These are phyloP conservation scores for Hyphopichia wangnamkhiaoensis DNA, from an alignment of 1,139 yeast genomes.

Conservation along the genomic window DNA sequence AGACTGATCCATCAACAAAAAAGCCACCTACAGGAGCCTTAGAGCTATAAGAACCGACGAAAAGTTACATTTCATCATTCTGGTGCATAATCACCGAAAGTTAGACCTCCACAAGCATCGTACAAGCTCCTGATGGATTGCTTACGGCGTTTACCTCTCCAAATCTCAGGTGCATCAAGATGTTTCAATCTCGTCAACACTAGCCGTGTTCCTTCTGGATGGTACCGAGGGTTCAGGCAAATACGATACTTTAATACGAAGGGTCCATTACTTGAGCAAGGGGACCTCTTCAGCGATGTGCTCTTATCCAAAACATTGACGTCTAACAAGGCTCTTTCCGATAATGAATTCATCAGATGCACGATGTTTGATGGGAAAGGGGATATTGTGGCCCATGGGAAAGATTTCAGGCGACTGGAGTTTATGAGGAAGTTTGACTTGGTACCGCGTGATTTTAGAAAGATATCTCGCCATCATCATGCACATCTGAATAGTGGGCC, in stretches of 20 bases:
- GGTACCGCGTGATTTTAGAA: constrained; percentile 44
- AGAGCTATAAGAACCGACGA: too few relatives aligned
- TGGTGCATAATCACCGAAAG: too few relatives aligned
- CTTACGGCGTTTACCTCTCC: neutral
- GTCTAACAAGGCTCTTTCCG: constrained; percentile 18
- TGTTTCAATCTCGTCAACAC: neutral
- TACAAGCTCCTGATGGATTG: neutral
- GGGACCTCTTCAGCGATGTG: constrained; percentile 17
- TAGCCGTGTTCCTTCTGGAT: too few relatives aligned
- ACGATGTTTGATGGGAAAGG: constrained; percentile 50
- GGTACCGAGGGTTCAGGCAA: neutral
- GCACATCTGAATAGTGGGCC: constrained; percentile 6
- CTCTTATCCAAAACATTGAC: constrained; percentile 22
- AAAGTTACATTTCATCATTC: too few relatives aligned
- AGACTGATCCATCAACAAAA: too few relatives aligned
- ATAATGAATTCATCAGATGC: constrained; percentile 50
- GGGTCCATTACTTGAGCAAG: neutral
- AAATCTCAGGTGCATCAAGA: neutral
- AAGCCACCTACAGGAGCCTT: too few relatives aligned
- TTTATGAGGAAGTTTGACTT: constrained; percentile 39
- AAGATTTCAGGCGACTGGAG: constrained; percentile 35
- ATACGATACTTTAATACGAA: neutral
- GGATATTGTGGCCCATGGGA: constrained; percentile 40
- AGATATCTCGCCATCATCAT: constrained; percentile 32
- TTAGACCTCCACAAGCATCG: neutral